phyloP scores from a whole-genome alignment of 2,329 filamentous ascomycete genomes.

The Hymenoscyphus albidus region DNA sequence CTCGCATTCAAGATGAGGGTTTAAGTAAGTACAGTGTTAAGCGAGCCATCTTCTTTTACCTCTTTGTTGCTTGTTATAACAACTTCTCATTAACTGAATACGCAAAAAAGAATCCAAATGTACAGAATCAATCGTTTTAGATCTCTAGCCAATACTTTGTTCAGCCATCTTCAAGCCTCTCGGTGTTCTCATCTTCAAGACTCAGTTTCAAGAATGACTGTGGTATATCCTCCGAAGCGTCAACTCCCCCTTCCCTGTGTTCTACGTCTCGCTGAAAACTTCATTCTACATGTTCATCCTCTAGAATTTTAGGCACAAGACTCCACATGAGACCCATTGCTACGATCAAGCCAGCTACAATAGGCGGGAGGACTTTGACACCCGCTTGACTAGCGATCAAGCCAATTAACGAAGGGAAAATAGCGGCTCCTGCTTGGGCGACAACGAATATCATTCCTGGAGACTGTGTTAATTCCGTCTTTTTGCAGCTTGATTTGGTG shows the following conservation, averaged over 20 bases:
- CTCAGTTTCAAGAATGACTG: too few species aligned
- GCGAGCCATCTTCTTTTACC: too few species aligned
- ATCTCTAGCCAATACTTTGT: too few species aligned
- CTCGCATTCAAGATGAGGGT: too few species aligned
- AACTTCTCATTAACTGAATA: too few species aligned
- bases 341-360: constrained; percentile 45
- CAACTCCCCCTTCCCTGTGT: neutral
- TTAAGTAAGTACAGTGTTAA: too few species aligned
- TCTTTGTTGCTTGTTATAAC: too few species aligned
- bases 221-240: neutral
- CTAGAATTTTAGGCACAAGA: constrained; percentile 35
- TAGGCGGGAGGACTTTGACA: constrained; percentile 48
- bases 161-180: too few species aligned
- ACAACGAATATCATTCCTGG: constrained; percentile 38
- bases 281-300: neutral
- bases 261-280: neutral
- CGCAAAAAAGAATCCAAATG: too few species aligned
- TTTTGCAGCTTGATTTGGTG: too few species aligned
- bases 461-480: neutral
- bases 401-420: constrained; percentile 54
- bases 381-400: constrained; percentile 45
- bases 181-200: too few species aligned
- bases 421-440: constrained; percentile 51
- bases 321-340: constrained; percentile 47
- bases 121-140: too few species aligned